A percentile compares a stretch with the other conserved stretches of the same genome.
Conservation (phyloP, 495 filamentous ascomycete genomes). For the Lophiostoma macrostomum region DNA sequence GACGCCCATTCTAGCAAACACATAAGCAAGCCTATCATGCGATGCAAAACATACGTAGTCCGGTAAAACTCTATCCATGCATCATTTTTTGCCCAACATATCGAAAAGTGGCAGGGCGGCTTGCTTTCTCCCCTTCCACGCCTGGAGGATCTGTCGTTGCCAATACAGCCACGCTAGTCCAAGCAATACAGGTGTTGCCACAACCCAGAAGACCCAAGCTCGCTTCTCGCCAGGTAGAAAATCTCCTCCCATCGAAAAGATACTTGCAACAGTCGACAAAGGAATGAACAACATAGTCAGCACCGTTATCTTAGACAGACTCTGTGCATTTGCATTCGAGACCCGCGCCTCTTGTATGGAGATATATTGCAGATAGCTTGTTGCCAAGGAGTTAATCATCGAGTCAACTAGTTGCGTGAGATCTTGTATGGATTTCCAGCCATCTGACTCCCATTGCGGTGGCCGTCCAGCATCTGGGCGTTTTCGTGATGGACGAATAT, state of each 20-base stretch:
- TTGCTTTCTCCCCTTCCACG: too few species aligned
- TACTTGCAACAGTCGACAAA: not conserved
- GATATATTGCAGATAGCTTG: not conserved
- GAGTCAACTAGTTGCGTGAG: not conserved
- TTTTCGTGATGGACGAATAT: not conserved
- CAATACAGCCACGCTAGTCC: not conserved
- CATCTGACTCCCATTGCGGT: not conserved
- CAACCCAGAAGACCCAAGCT: slow-evolving; percentile 3
- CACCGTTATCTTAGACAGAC: slow-evolving; percentile 1
- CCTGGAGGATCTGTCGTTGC: too few species aligned
- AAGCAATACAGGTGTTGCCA: not conserved
- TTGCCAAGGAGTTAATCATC: not conserved
- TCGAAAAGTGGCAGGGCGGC: too few species aligned
- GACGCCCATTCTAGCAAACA: too few species aligned
- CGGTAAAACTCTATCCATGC: too few species aligned
- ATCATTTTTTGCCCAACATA: too few species aligned
- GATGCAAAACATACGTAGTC: too few species aligned
- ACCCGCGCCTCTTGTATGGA: slow-evolving; percentile 4
- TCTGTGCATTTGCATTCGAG: not conserved
- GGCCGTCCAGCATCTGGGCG: not conserved
- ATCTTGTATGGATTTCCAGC: not conserved
- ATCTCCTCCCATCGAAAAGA: not conserved
- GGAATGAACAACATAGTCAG: slow-evolving; percentile 6
- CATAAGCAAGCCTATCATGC: too few species aligned
- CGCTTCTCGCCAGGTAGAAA: not conserved